Conservation (phyloP, 345 rosid species). For the Adansonia digitata region DNA sequence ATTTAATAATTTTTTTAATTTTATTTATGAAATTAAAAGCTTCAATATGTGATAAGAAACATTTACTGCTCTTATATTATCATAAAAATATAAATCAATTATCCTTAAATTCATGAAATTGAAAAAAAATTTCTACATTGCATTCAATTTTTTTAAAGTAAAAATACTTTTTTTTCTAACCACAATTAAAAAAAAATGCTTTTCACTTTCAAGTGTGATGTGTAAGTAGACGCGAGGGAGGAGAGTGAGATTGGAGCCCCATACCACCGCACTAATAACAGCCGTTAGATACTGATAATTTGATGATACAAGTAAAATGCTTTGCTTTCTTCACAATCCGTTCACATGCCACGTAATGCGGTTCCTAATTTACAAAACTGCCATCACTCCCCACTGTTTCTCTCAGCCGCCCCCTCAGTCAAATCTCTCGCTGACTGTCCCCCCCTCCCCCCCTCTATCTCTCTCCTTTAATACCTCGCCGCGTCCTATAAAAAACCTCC, state of each 20-base stretch:
- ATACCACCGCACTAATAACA: slow-evolving; percentile 14
- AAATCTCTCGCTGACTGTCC: slow-evolving; percentile 34
- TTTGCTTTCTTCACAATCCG: slow-evolving; percentile 13
- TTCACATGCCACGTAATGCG: slow-evolving; percentile 31
- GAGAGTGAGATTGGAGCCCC: background rate
- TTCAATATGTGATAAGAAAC: too few species aligned
- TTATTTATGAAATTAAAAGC: too few species aligned
- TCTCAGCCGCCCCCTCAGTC: slow-evolving; percentile 41
- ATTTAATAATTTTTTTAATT: too few species aligned
- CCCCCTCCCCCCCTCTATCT: too few species aligned
- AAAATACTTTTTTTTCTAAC: too few species aligned
- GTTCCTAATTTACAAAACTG: slow-evolving; percentile 12
- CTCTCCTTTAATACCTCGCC: slow-evolving; percentile 13
- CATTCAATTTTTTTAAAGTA: too few species aligned
- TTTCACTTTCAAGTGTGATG: too few species aligned
- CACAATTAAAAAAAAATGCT: too few species aligned
- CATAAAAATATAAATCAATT: too few species aligned
- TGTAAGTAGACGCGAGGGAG: background rate
- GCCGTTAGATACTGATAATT: slow-evolving; percentile 30
- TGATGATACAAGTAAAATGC: background rate
- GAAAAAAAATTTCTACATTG: background rate
- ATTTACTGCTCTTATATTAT: too few species aligned
- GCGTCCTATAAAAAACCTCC: slow-evolving; percentile 26
- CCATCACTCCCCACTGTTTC: background rate
- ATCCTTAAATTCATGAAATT: too few species aligned